phyloP scores from a whole-genome alignment of 2,329 filamentous ascomycete genomes.

The Fusarium sp. region DNA sequence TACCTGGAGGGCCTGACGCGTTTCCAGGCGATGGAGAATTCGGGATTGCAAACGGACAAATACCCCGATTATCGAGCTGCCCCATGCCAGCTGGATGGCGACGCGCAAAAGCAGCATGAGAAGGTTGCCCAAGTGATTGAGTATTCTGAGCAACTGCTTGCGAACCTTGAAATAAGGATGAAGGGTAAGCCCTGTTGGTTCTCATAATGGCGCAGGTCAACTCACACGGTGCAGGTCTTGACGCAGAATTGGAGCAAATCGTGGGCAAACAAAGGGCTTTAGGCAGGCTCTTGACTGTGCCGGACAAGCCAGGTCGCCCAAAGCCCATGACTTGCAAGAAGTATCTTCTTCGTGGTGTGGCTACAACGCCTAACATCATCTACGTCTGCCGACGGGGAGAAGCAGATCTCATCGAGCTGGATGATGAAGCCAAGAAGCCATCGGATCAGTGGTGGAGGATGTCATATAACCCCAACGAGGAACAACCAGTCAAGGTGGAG shows the following conservation, averaged over 20 bases:
- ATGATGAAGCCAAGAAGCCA: slow-evolving; percentile 41
- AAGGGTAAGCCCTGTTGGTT: slow-evolving; percentile 46
- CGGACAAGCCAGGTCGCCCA: slow-evolving; percentile 49
- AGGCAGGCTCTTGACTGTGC: slow-evolving; percentile 52
- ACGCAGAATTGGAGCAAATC: slow-evolving; percentile 46
- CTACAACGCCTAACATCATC: slow-evolving; percentile 56
- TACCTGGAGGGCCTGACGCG: slow-evolving; percentile 51
- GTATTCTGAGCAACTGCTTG: slow-evolving; percentile 47
- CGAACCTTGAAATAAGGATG: slow-evolving; percentile 48
- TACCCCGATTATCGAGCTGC: slow-evolving; percentile 53
- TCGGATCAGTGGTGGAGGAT: slow-evolving; percentile 68
- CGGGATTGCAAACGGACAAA: slow-evolving; percentile 51
- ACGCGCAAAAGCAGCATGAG: slow-evolving; percentile 44
- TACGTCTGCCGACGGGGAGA: slow-evolving; percentile 61
- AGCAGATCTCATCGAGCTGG: slow-evolving; percentile 55
- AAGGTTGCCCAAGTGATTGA: slow-evolving; percentile 49
- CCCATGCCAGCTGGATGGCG: slow-evolving; percentile 49
- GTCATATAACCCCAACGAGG: slow-evolving; percentile 52
- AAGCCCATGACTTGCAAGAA: slow-evolving; percentile 55
- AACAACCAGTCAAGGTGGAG: slow-evolving; percentile 59
- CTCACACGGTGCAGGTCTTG: slow-evolving; percentile 45
- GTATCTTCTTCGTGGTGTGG: slow-evolving; percentile 64
- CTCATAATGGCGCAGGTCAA: background rate
- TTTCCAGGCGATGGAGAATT: slow-evolving; percentile 51
- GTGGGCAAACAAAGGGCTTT: slow-evolving; percentile 51